These are phyloP conservation scores for Termitomyces eurrhizus DNA, from an alignment of 768 basidiomycete species.

Conservation along the genomic window DNA sequence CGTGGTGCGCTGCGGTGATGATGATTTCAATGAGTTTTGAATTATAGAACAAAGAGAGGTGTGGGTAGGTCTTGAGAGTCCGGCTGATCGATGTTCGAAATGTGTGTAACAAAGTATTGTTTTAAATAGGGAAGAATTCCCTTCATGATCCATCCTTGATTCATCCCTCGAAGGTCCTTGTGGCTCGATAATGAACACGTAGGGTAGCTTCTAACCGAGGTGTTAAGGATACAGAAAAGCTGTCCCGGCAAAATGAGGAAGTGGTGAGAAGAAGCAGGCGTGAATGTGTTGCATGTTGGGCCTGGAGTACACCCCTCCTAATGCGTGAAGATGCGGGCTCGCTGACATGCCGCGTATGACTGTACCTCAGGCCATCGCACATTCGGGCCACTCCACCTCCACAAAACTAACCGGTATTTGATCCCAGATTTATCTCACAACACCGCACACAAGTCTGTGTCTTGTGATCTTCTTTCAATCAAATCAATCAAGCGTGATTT, in stretches of 20 bases:
- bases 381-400: background rate
- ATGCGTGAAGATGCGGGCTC: background rate
- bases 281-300: background rate
- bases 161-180: background rate
- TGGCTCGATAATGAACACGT: slow-evolving; percentile 9
- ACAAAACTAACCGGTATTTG: background rate
- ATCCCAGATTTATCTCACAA: background rate
- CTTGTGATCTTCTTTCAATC: slow-evolving; percentile 1
- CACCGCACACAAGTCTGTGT: background rate
- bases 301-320: too few species aligned
- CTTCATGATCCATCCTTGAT: slow-evolving; percentile 3
- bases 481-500: background rate
- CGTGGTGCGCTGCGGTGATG: slow-evolving; percentile 1
- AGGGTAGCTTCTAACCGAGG: background rate
- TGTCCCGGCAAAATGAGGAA: background rate
- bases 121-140: slow-evolving; percentile 8
- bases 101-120: slow-evolving; percentile 18
- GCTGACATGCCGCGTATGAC: background rate
- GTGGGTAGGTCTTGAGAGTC: slow-evolving; percentile 13
- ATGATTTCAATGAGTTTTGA: slow-evolving; percentile 11
- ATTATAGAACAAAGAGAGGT: slow-evolving; percentile 17
- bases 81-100: slow-evolving; percentile 13
- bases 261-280: background rate
- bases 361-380: too few species aligned
- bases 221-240: background rate